These are phyloP conservation scores for Candida freyschussii DNA, from an alignment of 1,139 yeast genomes.

Conservation along the genomic window DNA sequence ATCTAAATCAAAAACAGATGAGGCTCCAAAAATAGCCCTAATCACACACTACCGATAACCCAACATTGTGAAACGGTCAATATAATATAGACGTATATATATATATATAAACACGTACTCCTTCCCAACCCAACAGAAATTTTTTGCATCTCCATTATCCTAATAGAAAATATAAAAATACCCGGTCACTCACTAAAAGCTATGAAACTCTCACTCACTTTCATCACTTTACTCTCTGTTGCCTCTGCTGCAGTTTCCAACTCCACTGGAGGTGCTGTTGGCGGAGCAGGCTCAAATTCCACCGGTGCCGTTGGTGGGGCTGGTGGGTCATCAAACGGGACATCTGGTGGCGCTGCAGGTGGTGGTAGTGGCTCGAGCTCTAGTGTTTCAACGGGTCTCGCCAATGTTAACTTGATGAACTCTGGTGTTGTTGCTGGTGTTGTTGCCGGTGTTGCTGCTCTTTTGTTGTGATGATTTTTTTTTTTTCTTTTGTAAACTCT, in stretches of 20 bases:
- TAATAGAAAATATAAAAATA: too few relatives aligned
- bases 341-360: slow-evolving; percentile 2
- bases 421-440: slow-evolving; percentile 18
- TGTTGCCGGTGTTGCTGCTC: slow-evolving; percentile 22
- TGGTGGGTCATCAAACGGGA: not conserved
- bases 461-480: too few relatives aligned
- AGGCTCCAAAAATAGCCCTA: too few relatives aligned
- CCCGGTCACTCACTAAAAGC: too few relatives aligned
- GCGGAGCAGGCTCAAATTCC: not conserved
- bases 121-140: not conserved
- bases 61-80: too few relatives aligned
- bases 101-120: too few relatives aligned
- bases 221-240: slow-evolving; percentile 5
- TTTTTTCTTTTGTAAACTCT: too few relatives aligned
- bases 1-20: too few relatives aligned
- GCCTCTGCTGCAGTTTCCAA: slow-evolving; percentile 6
- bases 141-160: too few relatives aligned
- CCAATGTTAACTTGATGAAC: slow-evolving; percentile 10
- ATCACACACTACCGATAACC: too few relatives aligned
- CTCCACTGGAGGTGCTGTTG: slow-evolving; percentile 5
- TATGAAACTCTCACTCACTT: slow-evolving; percentile 11
- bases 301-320: slow-evolving; percentile 5
- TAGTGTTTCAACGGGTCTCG: slow-evolving; percentile 19
- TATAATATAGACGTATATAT: too few relatives aligned
- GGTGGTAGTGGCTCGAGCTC: slow-evolving; percentile 3